These are phyloP conservation scores for Phytopythium litorale DNA, from an alignment of 352 stramenopile species.

Conservation along the genomic window DNA sequence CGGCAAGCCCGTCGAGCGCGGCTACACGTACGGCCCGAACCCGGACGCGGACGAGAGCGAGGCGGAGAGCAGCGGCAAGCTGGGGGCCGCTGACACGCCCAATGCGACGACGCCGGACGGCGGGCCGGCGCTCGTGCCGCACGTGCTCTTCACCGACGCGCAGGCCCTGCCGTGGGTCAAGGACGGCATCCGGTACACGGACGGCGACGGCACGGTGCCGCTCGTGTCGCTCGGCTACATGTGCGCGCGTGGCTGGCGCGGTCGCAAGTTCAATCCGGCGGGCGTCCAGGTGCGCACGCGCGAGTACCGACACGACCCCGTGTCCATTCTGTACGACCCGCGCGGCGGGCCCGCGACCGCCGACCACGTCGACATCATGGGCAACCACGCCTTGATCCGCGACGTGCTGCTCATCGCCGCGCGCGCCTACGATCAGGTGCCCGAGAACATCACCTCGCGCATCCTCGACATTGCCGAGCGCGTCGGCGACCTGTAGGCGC, in stretches of 20 bases:
- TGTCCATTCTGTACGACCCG: constrained; percentile 71
- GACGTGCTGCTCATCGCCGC: constrained; percentile 61
- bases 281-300: constrained; percentile 82
- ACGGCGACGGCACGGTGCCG: constrained; percentile 93
- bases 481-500: constrained; percentile 33
- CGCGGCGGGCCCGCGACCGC: constrained; percentile 69
- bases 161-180: constrained; percentile 69
- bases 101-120: constrained; percentile 17
- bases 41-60: constrained; percentile 26
- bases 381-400: constrained; percentile 89
- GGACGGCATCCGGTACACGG: constrained; percentile 77
- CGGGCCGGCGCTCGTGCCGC: constrained; percentile 44
- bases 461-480: constrained; percentile 63
- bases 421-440: constrained; percentile 67
- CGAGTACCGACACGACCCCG: constrained; percentile 70
- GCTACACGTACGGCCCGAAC: constrained; percentile 72
- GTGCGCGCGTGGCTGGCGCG: constrained; percentile 87
- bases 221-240: constrained; percentile 94
- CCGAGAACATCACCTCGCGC: constrained; percentile 60
- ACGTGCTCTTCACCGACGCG: constrained; percentile 57
- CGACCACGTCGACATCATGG: constrained; percentile 96
- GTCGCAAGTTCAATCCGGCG: constrained; percentile 82
- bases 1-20: constrained; percentile 85
- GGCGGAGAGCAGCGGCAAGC: constrained; percentile 4
- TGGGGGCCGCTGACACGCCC: constrained; percentile 6